Base-by-base conservation (phyloP, 2,329 filamentous ascomycete genomes). In the Neonectria sp. region DNA sequence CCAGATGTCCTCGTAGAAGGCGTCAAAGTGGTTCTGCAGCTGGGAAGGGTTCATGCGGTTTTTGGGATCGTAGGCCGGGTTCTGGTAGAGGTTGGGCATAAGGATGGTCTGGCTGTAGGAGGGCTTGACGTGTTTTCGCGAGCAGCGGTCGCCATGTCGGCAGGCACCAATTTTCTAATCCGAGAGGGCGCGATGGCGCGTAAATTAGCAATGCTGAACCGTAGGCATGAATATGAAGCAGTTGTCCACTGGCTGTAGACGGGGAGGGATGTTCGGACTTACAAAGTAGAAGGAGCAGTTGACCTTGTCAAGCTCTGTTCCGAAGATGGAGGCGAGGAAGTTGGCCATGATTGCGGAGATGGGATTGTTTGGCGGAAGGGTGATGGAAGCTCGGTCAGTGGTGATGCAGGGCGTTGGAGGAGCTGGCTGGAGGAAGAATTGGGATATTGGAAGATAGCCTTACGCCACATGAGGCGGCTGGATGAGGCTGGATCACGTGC, bases 1-100 rank as follows among this genome's bases (percentile, higher is more conserved):
- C 95, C 96, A 99, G 74, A 99, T 95, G 82, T 99, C 96, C 86
- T 99, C 96, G 87, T 99, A 99, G 83, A 99, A 99, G 78, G 96
- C 96, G 83, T 99, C 96, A 81, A 99, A 99, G 89, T 99, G 96
- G 86, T 97, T 97, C 84, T 98, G 95, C 81, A 98, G 92, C 87
- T 99, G 96, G 75, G 90, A 92, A 7, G 95, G 86, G 85, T 97
- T 98, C 93, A 99, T 97, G 85, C 95, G 96, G 88, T 92, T 96
- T 86, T 97, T 97, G 55, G 93, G 91, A 82, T 98, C 95, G 89
- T 97, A 97, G 71, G 95, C 94, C 12, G 96, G 96, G 87, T 99
- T 99, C 84, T 98, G 96, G 88, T 99, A 99, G 76, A 99, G 93
- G 83, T 97, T 98, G 53, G 96, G 96, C 80, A 99, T 94, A 74